Conservation (phyloP, 2,329 filamentous ascomycete genomes). For the Bipolaris oryzae region DNA sequence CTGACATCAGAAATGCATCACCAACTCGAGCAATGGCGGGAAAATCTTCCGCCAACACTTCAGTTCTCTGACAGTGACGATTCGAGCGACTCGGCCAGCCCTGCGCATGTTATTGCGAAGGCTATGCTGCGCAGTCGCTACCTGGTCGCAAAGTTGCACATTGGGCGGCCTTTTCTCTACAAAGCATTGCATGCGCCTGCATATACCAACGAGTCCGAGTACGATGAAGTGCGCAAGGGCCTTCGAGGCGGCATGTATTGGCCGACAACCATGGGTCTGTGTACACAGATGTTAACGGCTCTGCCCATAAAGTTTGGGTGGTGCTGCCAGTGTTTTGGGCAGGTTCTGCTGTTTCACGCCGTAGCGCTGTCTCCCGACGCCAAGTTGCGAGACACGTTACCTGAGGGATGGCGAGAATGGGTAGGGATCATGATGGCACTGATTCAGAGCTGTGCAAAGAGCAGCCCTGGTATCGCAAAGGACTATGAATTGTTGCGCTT, state of each 20-base stretch:
- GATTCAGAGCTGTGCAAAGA: conserved; percentile 40
- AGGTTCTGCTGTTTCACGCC: conserved; percentile 44
- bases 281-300: conserved; percentile 44
- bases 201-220: conserved; percentile 40
- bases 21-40: conserved; percentile 62
- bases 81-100: conserved; percentile 36
- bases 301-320: conserved; percentile 48
- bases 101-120: conserved; percentile 47
- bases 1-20: conserved; percentile 60
- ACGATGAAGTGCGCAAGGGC: conserved; percentile 36
- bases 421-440: conserved; percentile 45
- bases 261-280: conserved; percentile 46
- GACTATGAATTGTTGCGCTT: conserved; percentile 44
- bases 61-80: conserved; percentile 52
- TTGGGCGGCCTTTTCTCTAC: conserved; percentile 47
- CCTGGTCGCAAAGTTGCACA: conserved; percentile 47
- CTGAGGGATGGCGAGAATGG: conserved; percentile 46
- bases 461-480: conserved; percentile 45
- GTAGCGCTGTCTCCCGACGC: conserved; percentile 37
- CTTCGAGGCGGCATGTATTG: conserved; percentile 46
- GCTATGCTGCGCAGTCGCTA: conserved; percentile 50
- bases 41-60: conserved; percentile 56
- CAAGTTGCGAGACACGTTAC: conserved; percentile 40
- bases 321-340: conserved; percentile 48
- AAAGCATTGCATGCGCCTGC: conserved; percentile 45